A percentile compares a stretch with the other conserved stretches of the same genome.
Conservation (phyloP, 2,329 filamentous ascomycete species). For the Septoria petroselini region DNA sequence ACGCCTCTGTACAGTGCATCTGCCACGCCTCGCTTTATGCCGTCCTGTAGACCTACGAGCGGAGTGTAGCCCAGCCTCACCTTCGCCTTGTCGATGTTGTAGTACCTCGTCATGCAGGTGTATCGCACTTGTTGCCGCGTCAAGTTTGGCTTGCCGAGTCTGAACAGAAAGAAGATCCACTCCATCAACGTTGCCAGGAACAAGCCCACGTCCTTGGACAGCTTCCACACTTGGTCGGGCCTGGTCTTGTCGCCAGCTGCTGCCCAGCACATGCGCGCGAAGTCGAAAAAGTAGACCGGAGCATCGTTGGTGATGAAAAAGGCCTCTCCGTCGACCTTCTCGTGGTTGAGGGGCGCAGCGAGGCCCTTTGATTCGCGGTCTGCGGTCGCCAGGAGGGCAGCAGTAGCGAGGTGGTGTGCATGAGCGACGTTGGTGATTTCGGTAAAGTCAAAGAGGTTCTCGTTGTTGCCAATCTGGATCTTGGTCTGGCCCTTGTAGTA, state of each 20-base stretch:
- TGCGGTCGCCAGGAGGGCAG: conserved; percentile 49
- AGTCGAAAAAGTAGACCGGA: conserved; percentile 53
- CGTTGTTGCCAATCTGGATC: conserved; percentile 51
- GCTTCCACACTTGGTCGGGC: conserved; percentile 43
- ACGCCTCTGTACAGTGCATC: conserved; percentile 41
- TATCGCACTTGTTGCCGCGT: conserved; percentile 56
- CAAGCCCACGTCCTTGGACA: conserved; percentile 43
- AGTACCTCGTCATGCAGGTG: conserved; percentile 73
- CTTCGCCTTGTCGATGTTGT: conserved; percentile 73
- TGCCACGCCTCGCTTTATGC: conserved; percentile 48
- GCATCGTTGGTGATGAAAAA: conserved; percentile 53
- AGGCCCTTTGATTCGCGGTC: conserved; percentile 35
- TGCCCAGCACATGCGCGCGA: conserved; percentile 48
- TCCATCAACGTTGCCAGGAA: conserved; percentile 46
- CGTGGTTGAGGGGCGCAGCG: conserved; percentile 45
- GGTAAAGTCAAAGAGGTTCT: conserved; percentile 55
- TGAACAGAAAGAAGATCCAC: conserved; percentile 44
- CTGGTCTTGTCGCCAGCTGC: conserved; percentile 43
- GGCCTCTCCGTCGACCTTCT: conserved; percentile 51
- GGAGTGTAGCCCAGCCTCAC: conserved; percentile 66
- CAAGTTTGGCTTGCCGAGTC: conserved; percentile 47
- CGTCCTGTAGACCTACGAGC: conserved; percentile 64
- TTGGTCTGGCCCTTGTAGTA: conserved; percentile 49
- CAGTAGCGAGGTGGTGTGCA: conserved; percentile 51
- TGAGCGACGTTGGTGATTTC: conserved; percentile 53